Conservation (phyloP, 225 moss, liverwort and hornwort species). For the Sphagnum tenellum region DNA sequence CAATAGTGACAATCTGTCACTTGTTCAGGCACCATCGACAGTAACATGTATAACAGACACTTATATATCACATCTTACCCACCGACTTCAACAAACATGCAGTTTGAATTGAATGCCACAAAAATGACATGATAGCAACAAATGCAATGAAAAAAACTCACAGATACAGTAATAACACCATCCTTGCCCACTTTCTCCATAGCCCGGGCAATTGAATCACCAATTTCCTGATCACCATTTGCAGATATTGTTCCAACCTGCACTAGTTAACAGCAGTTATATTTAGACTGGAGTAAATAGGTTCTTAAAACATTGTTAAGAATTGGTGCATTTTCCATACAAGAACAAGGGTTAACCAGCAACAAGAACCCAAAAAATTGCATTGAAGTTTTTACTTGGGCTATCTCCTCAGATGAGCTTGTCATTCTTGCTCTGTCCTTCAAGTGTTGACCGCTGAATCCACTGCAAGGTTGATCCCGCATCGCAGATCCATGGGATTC, state of each 20-base stretch:
- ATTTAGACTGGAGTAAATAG: too few relatives aligned
- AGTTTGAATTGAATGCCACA: background rate
- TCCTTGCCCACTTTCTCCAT: slow-evolving; percentile 56
- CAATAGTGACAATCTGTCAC: background rate
- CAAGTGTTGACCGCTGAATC: slow-evolving; percentile 73
- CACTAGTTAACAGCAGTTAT: background rate
- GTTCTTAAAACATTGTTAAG: too few relatives aligned
- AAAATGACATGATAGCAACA: background rate
- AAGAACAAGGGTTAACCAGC: background rate
- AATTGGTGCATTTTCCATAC: too few relatives aligned
- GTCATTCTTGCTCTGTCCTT: slow-evolving; percentile 87
- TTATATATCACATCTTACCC: slow-evolving; percentile 31
- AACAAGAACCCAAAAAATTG: too few relatives aligned
- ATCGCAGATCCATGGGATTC: slow-evolving; percentile 93
- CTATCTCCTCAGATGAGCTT: slow-evolving; percentile 86
- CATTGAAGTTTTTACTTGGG: slow-evolving; percentile 35
- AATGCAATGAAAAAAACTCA: slow-evolving; percentile 6
- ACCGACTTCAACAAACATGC: slow-evolving; percentile 47
- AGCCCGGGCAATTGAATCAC: slow-evolving; percentile 40
- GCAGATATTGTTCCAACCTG: slow-evolving; percentile 51
- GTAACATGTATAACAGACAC: too few relatives aligned
- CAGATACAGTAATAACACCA: slow-evolving; percentile 45
- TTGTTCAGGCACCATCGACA: slow-evolving; percentile 19
- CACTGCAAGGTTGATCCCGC: slow-evolving; percentile 84
- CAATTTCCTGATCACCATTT: slow-evolving; percentile 50